A percentile compares a stretch with the other conserved stretches of the same genome.
These are phyloP conservation scores for Lathyrus aphaca DNA, from an alignment of 306 rosid species.

Conservation along the genomic window DNA sequence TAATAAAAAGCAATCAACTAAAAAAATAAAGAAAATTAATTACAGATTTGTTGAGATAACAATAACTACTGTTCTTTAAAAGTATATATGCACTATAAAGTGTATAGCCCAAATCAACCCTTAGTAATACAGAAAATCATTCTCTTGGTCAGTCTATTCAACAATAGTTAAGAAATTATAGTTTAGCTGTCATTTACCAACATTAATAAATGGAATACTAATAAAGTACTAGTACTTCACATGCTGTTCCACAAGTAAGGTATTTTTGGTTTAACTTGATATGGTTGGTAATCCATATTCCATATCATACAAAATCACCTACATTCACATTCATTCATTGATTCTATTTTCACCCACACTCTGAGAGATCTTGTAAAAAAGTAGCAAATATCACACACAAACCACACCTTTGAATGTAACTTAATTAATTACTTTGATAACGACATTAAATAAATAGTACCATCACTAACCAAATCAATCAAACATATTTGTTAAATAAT, in stretches of 20 bases:
- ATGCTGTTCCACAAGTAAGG: neutral
- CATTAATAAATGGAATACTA: neutral
- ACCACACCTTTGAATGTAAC: neutral
- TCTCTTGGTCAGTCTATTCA: too few relatives aligned
- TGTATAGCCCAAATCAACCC: too few relatives aligned
- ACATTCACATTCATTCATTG: neutral
- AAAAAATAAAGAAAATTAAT: too few relatives aligned
- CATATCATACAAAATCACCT: neutral
- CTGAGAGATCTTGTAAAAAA: neutral
- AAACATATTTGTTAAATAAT: too few relatives aligned
- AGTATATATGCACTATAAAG: too few relatives aligned
- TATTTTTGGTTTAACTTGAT: constrained; percentile 1
- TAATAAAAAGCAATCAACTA: too few relatives aligned
- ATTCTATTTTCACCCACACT: neutral
- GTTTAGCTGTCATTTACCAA: constrained; percentile 2
- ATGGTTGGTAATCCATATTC: constrained; percentile 20
- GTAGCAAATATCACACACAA: neutral
- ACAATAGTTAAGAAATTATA: neutral
- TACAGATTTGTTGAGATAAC: too few relatives aligned
- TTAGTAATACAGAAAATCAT: too few relatives aligned
- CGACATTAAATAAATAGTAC: too few relatives aligned
- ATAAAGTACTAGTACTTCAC: neutral
- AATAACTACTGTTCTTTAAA: too few relatives aligned
- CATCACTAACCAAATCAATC: too few relatives aligned
- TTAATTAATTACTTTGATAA: neutral